A percentile compares a stretch with the other conserved stretches of the same genome.
These are phyloP conservation scores for Fusarium chlamydosporum DNA, from an alignment of 2,329 filamentous ascomycete species.

Conservation along the genomic window DNA sequence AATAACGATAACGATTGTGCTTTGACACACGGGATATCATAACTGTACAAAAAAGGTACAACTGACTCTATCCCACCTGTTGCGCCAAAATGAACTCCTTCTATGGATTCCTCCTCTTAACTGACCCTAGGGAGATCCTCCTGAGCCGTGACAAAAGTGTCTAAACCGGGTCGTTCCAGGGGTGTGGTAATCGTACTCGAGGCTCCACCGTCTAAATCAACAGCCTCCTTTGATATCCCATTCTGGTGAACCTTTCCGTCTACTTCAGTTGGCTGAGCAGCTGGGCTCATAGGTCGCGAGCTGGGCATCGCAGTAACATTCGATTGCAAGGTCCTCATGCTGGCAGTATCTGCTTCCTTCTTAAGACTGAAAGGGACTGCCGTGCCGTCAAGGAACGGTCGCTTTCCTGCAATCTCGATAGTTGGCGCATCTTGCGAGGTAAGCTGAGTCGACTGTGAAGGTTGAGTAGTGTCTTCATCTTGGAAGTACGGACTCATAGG, in stretches of 20 bases:
- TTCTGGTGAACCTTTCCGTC: conserved; percentile 5
- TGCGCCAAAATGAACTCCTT: conserved; percentile 28
- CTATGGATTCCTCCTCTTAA: conserved; percentile 27
- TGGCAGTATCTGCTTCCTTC: conserved; percentile 75
- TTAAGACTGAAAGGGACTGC: conserved; percentile 80
- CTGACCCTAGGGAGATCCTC: conserved; percentile 58
- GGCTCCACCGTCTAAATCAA: conserved; percentile 18
- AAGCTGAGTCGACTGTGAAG: conserved; percentile 35
- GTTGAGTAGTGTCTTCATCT: conserved; percentile 34
- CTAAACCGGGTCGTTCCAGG: conserved; percentile 59
- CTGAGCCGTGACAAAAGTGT: conserved; percentile 69
- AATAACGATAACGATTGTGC: conserved; percentile 33
- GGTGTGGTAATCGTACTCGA: conserved; percentile 5
- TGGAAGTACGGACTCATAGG: conserved; percentile 52
- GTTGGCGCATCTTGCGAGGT: conserved; percentile 54
- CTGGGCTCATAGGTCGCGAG: conserved; percentile 55
- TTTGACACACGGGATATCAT: conserved; percentile 35
- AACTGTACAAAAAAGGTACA: conserved; percentile 31
- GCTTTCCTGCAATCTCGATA: conserved; percentile 69
- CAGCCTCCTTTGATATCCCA: conserved; percentile 4
- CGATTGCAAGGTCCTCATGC: conserved; percentile 76
- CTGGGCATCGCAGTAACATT: conserved; percentile 51
- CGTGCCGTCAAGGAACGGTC: conserved; percentile 76
- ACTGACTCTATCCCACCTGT: conserved; percentile 29
- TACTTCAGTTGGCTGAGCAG: conserved; percentile 4